A percentile compares a stretch with the other conserved stretches of the same genome.
Conservation (phyloP, 306 rosid species). For the Gleditsia sinensis region DNA sequence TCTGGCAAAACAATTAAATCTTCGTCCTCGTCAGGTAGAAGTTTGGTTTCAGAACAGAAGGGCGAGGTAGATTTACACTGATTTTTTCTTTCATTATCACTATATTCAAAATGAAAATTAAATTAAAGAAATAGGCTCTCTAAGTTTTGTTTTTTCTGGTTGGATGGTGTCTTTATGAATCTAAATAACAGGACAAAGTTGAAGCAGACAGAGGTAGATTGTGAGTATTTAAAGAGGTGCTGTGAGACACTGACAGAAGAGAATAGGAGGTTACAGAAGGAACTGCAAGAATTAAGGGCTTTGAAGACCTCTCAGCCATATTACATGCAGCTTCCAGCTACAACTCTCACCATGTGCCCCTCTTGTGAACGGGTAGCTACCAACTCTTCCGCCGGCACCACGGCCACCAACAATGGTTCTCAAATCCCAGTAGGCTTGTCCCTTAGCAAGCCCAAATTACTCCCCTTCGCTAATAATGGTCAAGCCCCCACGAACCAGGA, state of each 20-base stretch:
- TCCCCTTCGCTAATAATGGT: constrained; percentile 39
- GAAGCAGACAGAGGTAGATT: constrained; percentile 99
- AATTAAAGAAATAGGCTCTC: too few relatives aligned
- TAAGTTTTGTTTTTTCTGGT: too few relatives aligned
- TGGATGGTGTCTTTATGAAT: too few relatives aligned
- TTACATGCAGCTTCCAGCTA: constrained; percentile 94
- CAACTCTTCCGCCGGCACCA: constrained; percentile 29
- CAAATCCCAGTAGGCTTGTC: constrained; percentile 18
- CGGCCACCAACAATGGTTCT: constrained; percentile 1
- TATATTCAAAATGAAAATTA: background rate
- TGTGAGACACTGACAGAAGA: constrained; percentile 91
- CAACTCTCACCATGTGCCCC: constrained; percentile 99
- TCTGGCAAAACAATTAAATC: constrained; percentile 83
- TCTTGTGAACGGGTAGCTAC: constrained; percentile 79
- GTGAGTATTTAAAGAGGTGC: constrained; percentile 88
- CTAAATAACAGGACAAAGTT: constrained; percentile 76
- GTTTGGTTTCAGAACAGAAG: constrained; percentile 99
- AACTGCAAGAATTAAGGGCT: constrained; percentile 88
- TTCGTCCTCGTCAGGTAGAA: constrained; percentile 95
- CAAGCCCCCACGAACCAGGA: constrained; percentile 39
- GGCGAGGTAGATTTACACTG: constrained; percentile 64
- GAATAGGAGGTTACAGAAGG: constrained; percentile 92
- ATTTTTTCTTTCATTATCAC: background rate
- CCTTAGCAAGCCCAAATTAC: constrained; percentile 36
- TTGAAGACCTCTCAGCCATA: constrained; percentile 81